Conservation (phyloP, 805 yeast genomes). For the Saccharomyces jurei region DNA sequence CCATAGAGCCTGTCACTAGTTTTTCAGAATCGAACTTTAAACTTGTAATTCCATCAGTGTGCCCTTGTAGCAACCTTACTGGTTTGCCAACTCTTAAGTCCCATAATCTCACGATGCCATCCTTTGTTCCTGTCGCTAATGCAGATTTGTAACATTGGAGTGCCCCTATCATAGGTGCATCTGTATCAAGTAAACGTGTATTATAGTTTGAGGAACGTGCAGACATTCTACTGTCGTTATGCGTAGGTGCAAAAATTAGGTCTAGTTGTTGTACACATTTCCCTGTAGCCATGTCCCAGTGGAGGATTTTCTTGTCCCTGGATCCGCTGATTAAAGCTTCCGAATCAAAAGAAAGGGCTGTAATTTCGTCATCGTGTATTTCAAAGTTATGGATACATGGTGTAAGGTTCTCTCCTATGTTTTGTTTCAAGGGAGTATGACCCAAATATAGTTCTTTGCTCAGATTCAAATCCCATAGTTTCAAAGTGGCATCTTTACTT, state of each 20-base stretch:
- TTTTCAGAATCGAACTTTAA: constrained; percentile 58
- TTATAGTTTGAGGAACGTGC: constrained; percentile 2
- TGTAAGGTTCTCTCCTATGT: constrained; percentile 18
- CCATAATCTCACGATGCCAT: constrained; percentile 69
- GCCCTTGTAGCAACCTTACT: constrained; percentile 53
- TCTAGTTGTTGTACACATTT: constrained; percentile 64
- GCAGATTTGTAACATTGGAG: constrained; percentile 69
- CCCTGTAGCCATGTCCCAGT: constrained; percentile 65
- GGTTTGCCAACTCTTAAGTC: constrained; percentile 66
- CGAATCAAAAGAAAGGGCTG: constrained; percentile 49
- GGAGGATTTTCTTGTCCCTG: constrained; percentile 60
- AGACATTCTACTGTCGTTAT: constrained; percentile 3
- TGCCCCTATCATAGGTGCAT: constrained; percentile 48
- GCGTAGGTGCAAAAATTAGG: constrained; percentile 29
- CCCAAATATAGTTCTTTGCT: constrained; percentile 20
- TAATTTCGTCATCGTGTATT: constrained; percentile 59
- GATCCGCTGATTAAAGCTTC: constrained; percentile 57
- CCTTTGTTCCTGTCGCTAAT: constrained; percentile 68
- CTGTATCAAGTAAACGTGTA: constrained; percentile 3
- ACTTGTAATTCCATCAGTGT: constrained; percentile 58
- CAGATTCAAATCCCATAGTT: constrained; percentile 48
- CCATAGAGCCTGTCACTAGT: constrained; percentile 55
- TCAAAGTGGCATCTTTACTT: constrained; percentile 53
- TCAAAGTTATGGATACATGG: constrained; percentile 45
- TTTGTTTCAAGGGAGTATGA: constrained; percentile 17